Conservation (phyloP, 2,329 filamentous ascomycete species). For the Xylaria sp. region DNA sequence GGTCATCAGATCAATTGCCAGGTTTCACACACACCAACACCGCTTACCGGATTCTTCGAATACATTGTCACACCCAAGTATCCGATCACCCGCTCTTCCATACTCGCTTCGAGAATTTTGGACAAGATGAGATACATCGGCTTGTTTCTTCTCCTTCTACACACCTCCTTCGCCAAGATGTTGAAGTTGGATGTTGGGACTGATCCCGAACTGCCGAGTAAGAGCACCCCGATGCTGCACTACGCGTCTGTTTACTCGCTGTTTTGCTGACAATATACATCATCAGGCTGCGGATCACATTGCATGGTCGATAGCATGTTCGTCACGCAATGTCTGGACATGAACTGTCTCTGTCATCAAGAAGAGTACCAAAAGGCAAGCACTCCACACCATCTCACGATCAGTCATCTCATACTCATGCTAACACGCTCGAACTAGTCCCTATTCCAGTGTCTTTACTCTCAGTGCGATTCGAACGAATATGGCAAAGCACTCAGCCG, state of each 20-base stretch:
- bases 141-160: slow-evolving; percentile 37
- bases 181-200: slow-evolving; percentile 39
- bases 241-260: neutral
- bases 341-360: slow-evolving; percentile 48
- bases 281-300: slow-evolving; percentile 45
- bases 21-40: neutral
- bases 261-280: slow-evolving; percentile 25
- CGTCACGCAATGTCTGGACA: slow-evolving; percentile 48
- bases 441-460: slow-evolving; percentile 50
- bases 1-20: slow-evolving; percentile 6
- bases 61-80: neutral
- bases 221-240: neutral
- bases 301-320: slow-evolving; percentile 51
- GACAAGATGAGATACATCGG: slow-evolving; percentile 40
- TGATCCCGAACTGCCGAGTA: slow-evolving; percentile 42
- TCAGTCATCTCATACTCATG: neutral
- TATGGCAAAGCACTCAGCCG: slow-evolving; percentile 48
- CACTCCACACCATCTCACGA: neutral
- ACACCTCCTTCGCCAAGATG: slow-evolving; percentile 38
- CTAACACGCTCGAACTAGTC: slow-evolving; percentile 38
- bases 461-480: slow-evolving; percentile 47
- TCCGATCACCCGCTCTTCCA: neutral
- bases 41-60: neutral
- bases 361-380: slow-evolving; percentile 48
- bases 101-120: neutral